Conservation (phyloP, 2,329 filamentous ascomycete genomes). For the Fusarium pseudonygamai region DNA sequence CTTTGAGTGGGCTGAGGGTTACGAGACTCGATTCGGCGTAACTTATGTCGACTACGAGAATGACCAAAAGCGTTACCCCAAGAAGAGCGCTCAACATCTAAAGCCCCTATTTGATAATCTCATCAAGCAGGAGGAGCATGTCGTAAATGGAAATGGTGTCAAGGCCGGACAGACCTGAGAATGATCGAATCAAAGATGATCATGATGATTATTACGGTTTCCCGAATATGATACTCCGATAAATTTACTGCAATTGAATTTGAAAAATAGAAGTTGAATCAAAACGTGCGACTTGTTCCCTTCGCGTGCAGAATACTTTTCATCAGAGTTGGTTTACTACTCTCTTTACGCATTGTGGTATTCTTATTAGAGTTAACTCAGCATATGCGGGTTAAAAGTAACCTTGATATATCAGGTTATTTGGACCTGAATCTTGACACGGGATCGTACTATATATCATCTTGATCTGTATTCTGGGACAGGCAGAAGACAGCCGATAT, state of each 20-base stretch:
- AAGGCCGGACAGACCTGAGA: slow-evolving; percentile 26
- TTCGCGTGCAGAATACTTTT: not conserved
- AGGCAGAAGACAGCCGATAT: not conserved
- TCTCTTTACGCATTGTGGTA: not conserved
- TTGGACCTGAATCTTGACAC: not conserved
- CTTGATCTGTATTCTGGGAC: not conserved
- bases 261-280: not conserved
- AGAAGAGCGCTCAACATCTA: slow-evolving; percentile 82
- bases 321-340: not conserved
- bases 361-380: not conserved
- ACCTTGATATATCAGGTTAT: not conserved
- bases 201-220: slow-evolving; percentile 1
- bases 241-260: not conserved
- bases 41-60: slow-evolving; percentile 85
- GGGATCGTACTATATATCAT: not conserved
- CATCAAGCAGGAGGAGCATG: slow-evolving; percentile 66
- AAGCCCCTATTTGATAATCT: slow-evolving; percentile 75
- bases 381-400: not conserved
- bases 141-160: slow-evolving; percentile 12
- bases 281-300: not conserved
- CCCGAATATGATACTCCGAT: not conserved
- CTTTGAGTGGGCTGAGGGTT: slow-evolving; percentile 93
- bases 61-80: slow-evolving; percentile 81
- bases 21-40: slow-evolving; percentile 85
- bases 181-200: not conserved